Base-by-base conservation (phyloP, 164 flowering plant genomes). In the Dillenia turbinata region DNA sequence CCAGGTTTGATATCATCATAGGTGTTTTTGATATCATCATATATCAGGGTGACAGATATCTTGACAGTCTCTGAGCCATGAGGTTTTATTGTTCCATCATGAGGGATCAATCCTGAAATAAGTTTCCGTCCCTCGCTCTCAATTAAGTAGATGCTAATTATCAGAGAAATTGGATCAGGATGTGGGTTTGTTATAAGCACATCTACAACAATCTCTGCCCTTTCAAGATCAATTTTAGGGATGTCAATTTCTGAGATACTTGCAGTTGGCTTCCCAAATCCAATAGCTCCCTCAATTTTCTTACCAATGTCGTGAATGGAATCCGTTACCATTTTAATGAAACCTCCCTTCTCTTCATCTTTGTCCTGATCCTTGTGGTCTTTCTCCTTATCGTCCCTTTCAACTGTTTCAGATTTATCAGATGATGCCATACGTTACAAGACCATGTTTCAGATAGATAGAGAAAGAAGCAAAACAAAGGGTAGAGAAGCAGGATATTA, bases 251-350 rank as follows among this genome's bases (percentile, higher is more conserved):
- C 96, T 2, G 84, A 54, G 26, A 92, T 88, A 71, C 84, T 89
- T 12, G 97, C 96, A 62, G 89, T 83, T 45, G 97, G 97, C 71
- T 84, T 89, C 24, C 96, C 94, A 64, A 92, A 86, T 53, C 96
- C 96, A 56, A 92, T 71, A 9, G 85, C 66, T 62, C 71, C 92
- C 75, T 86, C 90, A 44, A 92, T 79, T 76, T 89, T 86, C 79
- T 92, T 92, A 26, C 90, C 90, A 54, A 92, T 79, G 65, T 87
- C 83, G 9, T 85, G 86, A 66, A 92, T 81, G 73, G 85, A 89
- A 74, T 73, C 89, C 75, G 86, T 87, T 12, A 89, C 87, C 72
- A 81, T 89, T 1, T 77, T 86, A 14, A 92, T 9, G 61, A 87
- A 86, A 46, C 94, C 93, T 53, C 85, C 88, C 58, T 82, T 78